Evolutionary conservation across 1,284 basidiomycete genomes (phyloP).

Genomic region (Puccinia horiana): DNA sequence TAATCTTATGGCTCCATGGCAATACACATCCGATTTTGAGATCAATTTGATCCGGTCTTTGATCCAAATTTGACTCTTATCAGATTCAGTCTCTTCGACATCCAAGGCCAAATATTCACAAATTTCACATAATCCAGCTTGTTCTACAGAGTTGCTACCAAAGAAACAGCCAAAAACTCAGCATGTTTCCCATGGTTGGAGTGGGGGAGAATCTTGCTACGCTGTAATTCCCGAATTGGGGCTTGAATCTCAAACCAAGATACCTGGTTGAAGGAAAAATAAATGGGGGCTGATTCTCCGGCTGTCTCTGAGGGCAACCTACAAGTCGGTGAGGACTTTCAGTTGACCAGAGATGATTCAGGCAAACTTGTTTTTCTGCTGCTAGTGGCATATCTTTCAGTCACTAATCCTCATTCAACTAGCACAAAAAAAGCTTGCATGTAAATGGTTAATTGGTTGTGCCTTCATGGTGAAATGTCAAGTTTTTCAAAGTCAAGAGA

Average conservation of each 20-base stretch:
- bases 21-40: constrained; percentile 40
- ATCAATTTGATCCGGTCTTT: constrained; percentile 17
- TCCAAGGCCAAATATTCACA: constrained; percentile 47
- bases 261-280: constrained; percentile 37
- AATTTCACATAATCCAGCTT: constrained; percentile 39
- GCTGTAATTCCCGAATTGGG: constrained; percentile 41
- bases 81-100: background rate
- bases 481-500: background rate
- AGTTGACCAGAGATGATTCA: background rate
- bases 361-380: background rate
- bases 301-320: background rate
- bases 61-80: constrained; percentile 14
- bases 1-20: constrained; percentile 37
- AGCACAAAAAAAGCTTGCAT: constrained; percentile 23
- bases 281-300: background rate
- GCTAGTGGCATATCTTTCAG: background rate
- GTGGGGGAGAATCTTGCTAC: background rate
- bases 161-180: no score
- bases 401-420: constrained; percentile 32
- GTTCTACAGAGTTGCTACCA: constrained; percentile 4
- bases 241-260: constrained; percentile 49
- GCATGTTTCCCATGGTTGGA: background rate
- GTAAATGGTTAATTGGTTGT: constrained; percentile 28
- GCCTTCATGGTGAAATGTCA: background rate
- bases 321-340: background rate